A percentile compares a stretch with the other conserved stretches of the same genome.
phyloP scores from a whole-genome alignment of 805 yeast genomes.

The Monosporozyma unispora region DNA sequence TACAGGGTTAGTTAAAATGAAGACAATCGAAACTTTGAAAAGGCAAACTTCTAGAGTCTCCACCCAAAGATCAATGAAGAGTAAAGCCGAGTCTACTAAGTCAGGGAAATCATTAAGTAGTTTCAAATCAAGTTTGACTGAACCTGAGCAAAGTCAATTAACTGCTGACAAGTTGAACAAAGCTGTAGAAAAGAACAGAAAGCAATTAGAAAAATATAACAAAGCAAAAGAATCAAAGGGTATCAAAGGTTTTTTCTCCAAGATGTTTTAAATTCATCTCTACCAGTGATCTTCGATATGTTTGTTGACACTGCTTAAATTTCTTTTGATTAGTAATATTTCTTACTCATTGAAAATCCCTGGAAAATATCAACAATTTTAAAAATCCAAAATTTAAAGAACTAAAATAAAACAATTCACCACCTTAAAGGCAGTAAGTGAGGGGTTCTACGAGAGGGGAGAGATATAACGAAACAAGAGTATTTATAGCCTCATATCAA shows the following conservation, averaged over 20 bases:
- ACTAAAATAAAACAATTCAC: not conserved
- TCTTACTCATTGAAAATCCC: not conserved
- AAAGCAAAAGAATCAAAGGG: conserved; percentile 17
- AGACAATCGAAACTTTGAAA: conserved; percentile 45
- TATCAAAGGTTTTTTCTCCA: conserved; percentile 19
- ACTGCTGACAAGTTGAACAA: conserved; percentile 19
- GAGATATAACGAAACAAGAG: not conserved
- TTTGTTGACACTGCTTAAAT: not conserved
- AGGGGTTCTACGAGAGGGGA: not conserved
- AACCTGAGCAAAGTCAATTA: conserved; percentile 4
- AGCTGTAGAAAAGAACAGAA: conserved; percentile 29
- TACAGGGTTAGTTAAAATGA: conserved; percentile 55
- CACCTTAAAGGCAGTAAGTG: not conserved
- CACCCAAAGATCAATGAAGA: not conserved
- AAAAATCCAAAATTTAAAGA: not conserved
- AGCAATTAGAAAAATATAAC: conserved; percentile 21
- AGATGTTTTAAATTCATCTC: conserved; percentile 12
- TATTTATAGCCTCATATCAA: not conserved
- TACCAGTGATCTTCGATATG: not conserved
- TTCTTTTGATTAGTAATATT: not conserved
- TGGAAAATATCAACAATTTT: not conserved
- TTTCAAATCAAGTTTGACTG: not conserved
- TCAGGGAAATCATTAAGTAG: not conserved
- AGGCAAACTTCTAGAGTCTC: conserved; percentile 29
- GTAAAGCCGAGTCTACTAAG: conserved; percentile 1